These are phyloP conservation scores for Neurospora sp. DNA, from an alignment of 495 filamentous ascomycete genomes.

Conservation along the genomic window DNA sequence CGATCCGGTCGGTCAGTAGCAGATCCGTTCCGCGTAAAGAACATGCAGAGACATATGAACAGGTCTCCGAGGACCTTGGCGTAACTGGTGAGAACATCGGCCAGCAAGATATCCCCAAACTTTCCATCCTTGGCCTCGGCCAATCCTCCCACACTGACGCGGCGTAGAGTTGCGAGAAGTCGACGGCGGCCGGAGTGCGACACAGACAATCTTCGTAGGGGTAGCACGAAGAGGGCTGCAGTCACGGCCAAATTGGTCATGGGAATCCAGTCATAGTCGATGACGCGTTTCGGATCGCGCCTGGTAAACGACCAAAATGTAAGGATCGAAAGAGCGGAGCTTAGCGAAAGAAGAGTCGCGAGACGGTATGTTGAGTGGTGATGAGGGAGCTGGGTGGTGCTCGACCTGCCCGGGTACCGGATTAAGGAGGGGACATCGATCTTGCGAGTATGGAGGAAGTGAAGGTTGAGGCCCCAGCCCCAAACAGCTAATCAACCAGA, in stretches of 20 bases:
- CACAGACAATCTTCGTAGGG: slow-evolving; percentile 50
- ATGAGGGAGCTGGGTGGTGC: slow-evolving; percentile 55
- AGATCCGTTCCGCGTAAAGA: slow-evolving; percentile 52
- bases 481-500: slow-evolving; percentile 55
- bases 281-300: slow-evolving; percentile 54
- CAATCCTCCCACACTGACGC: slow-evolving; percentile 69
- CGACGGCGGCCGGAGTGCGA: slow-evolving; percentile 64
- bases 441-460: slow-evolving; percentile 60
- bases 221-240: slow-evolving; percentile 57
- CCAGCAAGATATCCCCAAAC: slow-evolving; percentile 89
- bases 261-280: slow-evolving; percentile 69
- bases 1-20: slow-evolving; percentile 76
- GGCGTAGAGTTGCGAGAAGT: slow-evolving; percentile 59
- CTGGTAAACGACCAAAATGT: slow-evolving; percentile 76
- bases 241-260: slow-evolving; percentile 67
- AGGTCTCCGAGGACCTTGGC: slow-evolving; percentile 83
- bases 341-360: slow-evolving; percentile 60
- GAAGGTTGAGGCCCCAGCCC: slow-evolving; percentile 83
- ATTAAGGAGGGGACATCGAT: slow-evolving; percentile 78
- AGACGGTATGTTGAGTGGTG: slow-evolving; percentile 76
- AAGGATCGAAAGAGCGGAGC: slow-evolving; percentile 58
- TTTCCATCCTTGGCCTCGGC: slow-evolving; percentile 73
- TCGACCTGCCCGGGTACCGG: slow-evolving; percentile 61
- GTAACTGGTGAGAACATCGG: slow-evolving; percentile 90
- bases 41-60: slow-evolving; percentile 86